Conservation (phyloP, 1,139 yeast genomes). For the Pichia sp. region DNA sequence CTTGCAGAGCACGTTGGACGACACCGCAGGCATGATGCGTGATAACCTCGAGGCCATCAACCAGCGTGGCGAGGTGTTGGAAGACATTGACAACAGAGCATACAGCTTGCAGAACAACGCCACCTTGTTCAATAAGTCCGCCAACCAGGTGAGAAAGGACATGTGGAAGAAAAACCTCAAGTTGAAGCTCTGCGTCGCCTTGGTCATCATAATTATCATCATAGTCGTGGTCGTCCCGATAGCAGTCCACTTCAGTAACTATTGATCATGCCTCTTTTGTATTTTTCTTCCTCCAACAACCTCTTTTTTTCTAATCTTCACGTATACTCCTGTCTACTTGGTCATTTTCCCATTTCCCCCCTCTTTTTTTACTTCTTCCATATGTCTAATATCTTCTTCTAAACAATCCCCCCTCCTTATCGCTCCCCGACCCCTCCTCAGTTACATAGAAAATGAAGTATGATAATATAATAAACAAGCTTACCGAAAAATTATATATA, state of each 20-base stretch:
- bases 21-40: conserved; percentile 97
- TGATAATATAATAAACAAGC: not conserved
- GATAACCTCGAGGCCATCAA: conserved; percentile 95
- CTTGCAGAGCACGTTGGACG: conserved; percentile 37
- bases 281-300: not conserved
- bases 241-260: conserved; percentile 74
- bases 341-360: not conserved
- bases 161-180: conserved; percentile 99
- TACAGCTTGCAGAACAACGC: conserved; percentile 92
- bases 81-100: conserved; percentile 89
- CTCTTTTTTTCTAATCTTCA: not conserved
- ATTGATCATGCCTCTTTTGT: not conserved
- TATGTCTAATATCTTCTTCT: not conserved
- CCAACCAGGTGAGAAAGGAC: conserved; percentile 94
- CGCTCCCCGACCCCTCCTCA: not conserved
- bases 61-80: conserved; percentile 89
- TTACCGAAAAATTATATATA: not conserved
- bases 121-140: conserved; percentile 94
- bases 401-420: not conserved
- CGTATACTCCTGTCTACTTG: not conserved
- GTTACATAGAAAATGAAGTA: not conserved
- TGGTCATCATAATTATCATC: conserved; percentile 73
- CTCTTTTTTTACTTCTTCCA: not conserved
- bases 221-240: conserved; percentile 91
- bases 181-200: conserved; percentile 87